A percentile compares a stretch with the other conserved stretches of the same genome.
These are phyloP conservation scores for Cyberlindnera mrakii DNA, from an alignment of 805 yeast genomes.

Conservation along the genomic window DNA sequence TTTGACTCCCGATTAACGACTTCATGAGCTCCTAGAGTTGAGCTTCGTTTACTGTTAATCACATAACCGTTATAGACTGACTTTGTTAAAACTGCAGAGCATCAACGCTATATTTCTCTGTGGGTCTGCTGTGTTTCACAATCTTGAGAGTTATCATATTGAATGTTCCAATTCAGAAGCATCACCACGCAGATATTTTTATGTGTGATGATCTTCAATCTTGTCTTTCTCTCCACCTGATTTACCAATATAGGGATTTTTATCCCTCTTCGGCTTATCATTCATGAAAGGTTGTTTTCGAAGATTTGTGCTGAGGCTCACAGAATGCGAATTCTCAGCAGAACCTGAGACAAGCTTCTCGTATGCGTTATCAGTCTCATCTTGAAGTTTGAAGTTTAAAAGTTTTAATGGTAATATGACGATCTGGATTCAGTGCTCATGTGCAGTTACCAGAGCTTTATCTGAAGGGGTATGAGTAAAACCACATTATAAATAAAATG, in stretches of 20 bases:
- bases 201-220: constrained; percentile 4
- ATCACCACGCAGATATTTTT: constrained; percentile 7
- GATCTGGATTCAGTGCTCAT: not conserved
- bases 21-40: no score
- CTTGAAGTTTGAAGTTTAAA: no score
- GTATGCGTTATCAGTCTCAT: not conserved
- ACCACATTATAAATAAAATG: no score
- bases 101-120: no score
- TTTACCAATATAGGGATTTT: constrained; percentile 1
- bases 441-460: not conserved
- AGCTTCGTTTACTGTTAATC: no score
- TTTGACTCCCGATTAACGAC: no score
- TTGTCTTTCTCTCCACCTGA: constrained; percentile 12
- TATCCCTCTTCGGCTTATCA: constrained; percentile 9
- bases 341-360: not conserved
- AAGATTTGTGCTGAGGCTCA: no score
- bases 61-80: no score
- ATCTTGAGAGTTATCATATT: constrained; percentile 16
- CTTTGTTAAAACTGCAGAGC: no score
- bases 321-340: not conserved
- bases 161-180: constrained; percentile 10
- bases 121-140: not conserved
- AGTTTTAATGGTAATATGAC: not conserved
- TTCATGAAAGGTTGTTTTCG: constrained; percentile 15
- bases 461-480: no score